These are phyloP conservation scores for Fagopyrum esculentum DNA, from an alignment of 148 eudicot species.

Conservation along the genomic window DNA sequence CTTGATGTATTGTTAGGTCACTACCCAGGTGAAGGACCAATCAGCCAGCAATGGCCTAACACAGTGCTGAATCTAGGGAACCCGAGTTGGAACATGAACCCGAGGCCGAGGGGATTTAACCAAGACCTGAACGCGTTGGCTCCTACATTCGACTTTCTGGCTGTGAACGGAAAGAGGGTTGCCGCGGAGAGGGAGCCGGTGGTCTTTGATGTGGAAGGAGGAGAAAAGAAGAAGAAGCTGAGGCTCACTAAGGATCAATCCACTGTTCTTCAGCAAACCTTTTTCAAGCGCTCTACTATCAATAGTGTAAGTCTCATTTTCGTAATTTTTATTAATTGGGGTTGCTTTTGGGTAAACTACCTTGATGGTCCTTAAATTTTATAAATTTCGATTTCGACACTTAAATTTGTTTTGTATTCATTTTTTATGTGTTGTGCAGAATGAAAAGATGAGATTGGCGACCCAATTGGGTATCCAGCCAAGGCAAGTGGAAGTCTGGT, in stretches of 20 bases:
- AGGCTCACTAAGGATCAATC: slow-evolving; percentile 3
- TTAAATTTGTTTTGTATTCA: too few species aligned
- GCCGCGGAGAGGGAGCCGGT: not conserved
- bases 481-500: slow-evolving; percentile 14
- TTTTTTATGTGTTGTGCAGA: not conserved
- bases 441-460: slow-evolving; percentile 4
- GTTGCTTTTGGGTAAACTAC: too few species aligned
- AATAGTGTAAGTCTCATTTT: slow-evolving; percentile 3
- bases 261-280: not conserved
- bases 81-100: not conserved
- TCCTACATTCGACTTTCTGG: too few species aligned
- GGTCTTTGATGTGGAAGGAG: not conserved
- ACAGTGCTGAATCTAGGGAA: not conserved
- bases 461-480: slow-evolving; percentile 6
- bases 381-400: not conserved
- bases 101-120: not conserved
- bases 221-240: slow-evolving; percentile 12
- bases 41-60: not conserved
- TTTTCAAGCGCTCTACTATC: slow-evolving; percentile 5
- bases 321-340: not conserved
- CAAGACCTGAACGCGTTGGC: not conserved
- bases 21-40: not conserved
- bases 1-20: not conserved
- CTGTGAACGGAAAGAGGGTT: not conserved
- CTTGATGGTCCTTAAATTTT: not conserved